phyloP scores from a whole-genome alignment of 2,329 filamentous ascomycete genomes.

The Rachicladosporium sp. region DNA sequence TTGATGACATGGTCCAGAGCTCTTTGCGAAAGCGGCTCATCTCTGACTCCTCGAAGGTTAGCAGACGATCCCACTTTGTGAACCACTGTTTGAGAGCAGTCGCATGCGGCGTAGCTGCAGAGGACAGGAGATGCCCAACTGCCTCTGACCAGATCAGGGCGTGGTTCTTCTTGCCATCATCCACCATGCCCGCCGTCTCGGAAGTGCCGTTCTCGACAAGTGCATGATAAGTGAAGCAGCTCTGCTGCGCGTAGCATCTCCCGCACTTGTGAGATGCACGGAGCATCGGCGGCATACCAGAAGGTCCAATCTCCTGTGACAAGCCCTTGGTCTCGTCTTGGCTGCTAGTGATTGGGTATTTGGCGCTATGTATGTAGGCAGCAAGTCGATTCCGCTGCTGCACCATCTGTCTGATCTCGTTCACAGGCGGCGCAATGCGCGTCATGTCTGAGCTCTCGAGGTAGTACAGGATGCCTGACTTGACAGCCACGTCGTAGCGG shows the following conservation, averaged over 20 bases:
- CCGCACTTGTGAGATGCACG: conserved; percentile 70
- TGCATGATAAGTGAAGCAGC: conserved; percentile 90
- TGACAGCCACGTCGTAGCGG: conserved; percentile 84
- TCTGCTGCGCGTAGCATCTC: conserved; percentile 77
- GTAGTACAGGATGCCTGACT: conserved; percentile 87
- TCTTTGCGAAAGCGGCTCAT: conserved; percentile 77
- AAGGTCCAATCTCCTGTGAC: conserved; percentile 42
- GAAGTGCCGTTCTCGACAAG: conserved; percentile 73
- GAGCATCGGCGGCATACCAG: conserved; percentile 75
- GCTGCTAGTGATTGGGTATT: conserved; percentile 9
- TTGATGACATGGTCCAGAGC: conserved; percentile 90
- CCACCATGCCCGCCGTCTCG: conserved; percentile 66
- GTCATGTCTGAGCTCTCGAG: conserved; percentile 81
- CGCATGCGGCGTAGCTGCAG: conserved; percentile 43
- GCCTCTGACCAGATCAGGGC: conserved; percentile 55
- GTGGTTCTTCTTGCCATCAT: conserved; percentile 37
- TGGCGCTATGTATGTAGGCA: conserved; percentile 54
- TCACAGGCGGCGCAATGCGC: conserved; percentile 70
- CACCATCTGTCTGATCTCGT: conserved; percentile 90
- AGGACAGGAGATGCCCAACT: conserved; percentile 33
- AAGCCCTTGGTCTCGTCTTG: conserved; percentile 10
- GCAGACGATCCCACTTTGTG: conserved; percentile 80
- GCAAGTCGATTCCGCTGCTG: conserved; percentile 88
- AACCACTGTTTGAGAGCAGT: conserved; percentile 65
- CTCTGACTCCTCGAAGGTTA: conserved; percentile 91